A percentile compares a stretch with the other conserved stretches of the same genome.
Evolutionary conservation across 2,329 filamentous ascomycete genomes (phyloP).

Genomic region (Colletotrichum cuscutae): DNA sequence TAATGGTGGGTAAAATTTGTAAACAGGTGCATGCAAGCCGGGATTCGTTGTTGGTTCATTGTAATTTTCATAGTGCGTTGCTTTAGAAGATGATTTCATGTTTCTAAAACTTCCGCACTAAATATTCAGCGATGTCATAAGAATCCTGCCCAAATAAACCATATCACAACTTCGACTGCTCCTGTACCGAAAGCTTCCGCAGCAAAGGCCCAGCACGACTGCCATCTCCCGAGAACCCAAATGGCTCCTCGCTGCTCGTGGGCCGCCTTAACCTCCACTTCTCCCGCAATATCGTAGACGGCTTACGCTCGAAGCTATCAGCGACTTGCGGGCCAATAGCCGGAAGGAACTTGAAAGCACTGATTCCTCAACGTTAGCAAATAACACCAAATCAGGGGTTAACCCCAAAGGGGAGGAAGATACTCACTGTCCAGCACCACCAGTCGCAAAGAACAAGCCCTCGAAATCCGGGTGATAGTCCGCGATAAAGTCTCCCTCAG

Average conservation of each 20-base stretch:
- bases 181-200: conserved; percentile 37
- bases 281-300: conserved; percentile 37
- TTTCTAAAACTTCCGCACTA: too few species aligned
- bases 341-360: conserved; percentile 42
- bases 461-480: conserved; percentile 62
- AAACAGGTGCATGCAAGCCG: too few species aligned
- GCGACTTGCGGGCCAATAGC: conserved; percentile 41
- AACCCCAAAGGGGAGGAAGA: conserved; percentile 62
- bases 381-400: conserved; percentile 54
- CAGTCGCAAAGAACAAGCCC: conserved; percentile 59
- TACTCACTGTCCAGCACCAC: conserved; percentile 55
- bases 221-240: conserved; percentile 41
- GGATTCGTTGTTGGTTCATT: too few species aligned
- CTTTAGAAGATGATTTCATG: too few species aligned
- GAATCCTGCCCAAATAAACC: too few species aligned
- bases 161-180: conserved; percentile 41
- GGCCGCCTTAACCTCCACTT: conserved; percentile 43
- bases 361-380: conserved; percentile 53
- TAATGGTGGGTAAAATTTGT: too few species aligned
- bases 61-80: too few species aligned
- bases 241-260: background rate
- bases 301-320: conserved; percentile 46
- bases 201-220: conserved; percentile 43
- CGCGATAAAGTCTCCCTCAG: conserved; percentile 71
- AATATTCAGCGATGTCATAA: too few species aligned